Base-by-base conservation (phyloP, 805 yeast genomes). In the Cyberlindnera maritima region DNA sequence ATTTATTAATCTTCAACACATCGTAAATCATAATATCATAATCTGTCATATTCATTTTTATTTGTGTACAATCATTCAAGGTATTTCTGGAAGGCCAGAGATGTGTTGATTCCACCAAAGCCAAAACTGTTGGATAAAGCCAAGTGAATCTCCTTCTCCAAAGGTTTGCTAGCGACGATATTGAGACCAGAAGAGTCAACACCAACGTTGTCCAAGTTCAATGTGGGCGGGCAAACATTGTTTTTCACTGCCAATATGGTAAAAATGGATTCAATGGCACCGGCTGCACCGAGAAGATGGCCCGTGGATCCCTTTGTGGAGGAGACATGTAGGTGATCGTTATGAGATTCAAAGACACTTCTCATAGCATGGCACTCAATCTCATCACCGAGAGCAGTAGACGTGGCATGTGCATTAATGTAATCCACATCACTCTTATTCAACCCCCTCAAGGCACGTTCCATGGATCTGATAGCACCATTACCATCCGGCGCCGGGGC, bases 371-470 rank as follows among this genome's bases (percentile, higher is more conserved):
- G 62, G 58, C 85, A 81, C 61, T 94, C 99, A 0, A 96, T 94
- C 17, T 80, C 68, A 60, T 94, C 99, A 5, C 99, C 99, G 3
- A 91, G 67, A 7, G 72, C 69, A 0, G 99, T 94, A 0, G 96
- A 88, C 0, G 99, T 94, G 0, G 99, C 99, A 65, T 94, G 99
- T 2, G 99, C 97, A 66, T 95, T 94, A 40, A 94, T 74, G 60
- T 90, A 94, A 39, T 77, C 89, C 17, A 92, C 72, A 2, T 77
- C 71, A 3, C 59, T 38, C 0, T 81, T 74, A 1, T 62, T 61
- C 2, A 83, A 48, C 0, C 71, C 71, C 21, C 68, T 62, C 21
- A 91, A 52, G 0, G 98, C 96, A 75, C 78, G 76, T 40, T 72
- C 66, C 96, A 94, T 94, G 2, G 97, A 83, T 51, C 86, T 70